Evolutionary conservation across 1,284 basidiomycete genomes (phyloP).

Genomic region (Lentinus polychrous): DNA sequence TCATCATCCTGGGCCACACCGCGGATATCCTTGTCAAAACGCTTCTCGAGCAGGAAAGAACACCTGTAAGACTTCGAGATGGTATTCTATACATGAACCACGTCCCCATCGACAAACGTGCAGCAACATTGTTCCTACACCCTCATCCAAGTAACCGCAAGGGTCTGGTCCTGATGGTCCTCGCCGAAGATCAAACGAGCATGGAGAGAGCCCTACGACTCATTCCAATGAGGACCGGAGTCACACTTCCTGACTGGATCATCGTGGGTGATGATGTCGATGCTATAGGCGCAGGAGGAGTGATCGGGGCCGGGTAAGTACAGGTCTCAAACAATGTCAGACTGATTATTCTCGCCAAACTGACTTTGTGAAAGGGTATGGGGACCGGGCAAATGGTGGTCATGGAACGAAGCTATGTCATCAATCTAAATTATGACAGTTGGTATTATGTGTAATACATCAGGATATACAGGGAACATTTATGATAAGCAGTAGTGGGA

Average conservation of each 20-base stretch:
- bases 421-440: slow-evolving; percentile 34
- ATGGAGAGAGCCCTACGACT: slow-evolving; percentile 61
- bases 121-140: slow-evolving; percentile 63
- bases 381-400: slow-evolving; percentile 36
- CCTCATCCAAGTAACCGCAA: slow-evolving; percentile 47
- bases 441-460: slow-evolving; percentile 30
- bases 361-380: slow-evolving; percentile 29
- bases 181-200: slow-evolving; percentile 47
- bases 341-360: not conserved
- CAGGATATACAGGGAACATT: slow-evolving; percentile 31
- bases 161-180: slow-evolving; percentile 48
- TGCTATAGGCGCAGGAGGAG: slow-evolving; percentile 56
- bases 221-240: slow-evolving; percentile 78
- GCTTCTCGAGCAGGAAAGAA: slow-evolving; percentile 19
- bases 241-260: slow-evolving; percentile 71
- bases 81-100: slow-evolving; percentile 14
- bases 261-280: slow-evolving; percentile 49
- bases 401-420: slow-evolving; percentile 51
- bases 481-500: slow-evolving; percentile 28
- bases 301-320: slow-evolving; percentile 67
- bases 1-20: slow-evolving; percentile 46
- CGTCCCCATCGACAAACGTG: slow-evolving; percentile 8
- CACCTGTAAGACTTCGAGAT: slow-evolving; percentile 25
- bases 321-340: too few relatives aligned
- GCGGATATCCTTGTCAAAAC: slow-evolving; percentile 13